Evolutionary conservation across 495 filamentous ascomycete species (phyloP), one percentile per base, ranked within the genome.

Genomic region (Penicillium turbatum): DNA sequence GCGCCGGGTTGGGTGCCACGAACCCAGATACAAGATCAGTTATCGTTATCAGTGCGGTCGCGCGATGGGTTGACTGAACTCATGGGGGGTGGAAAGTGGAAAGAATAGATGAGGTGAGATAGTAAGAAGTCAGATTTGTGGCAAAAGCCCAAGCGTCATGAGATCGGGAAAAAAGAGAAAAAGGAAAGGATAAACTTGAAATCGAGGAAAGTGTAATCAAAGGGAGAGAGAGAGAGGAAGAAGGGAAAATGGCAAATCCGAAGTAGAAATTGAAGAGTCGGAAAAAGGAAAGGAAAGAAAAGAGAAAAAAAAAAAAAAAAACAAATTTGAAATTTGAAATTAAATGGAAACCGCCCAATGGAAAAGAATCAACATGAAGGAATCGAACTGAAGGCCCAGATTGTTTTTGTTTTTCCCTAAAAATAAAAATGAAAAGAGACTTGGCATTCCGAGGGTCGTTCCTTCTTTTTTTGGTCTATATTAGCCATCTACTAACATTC

Each of bases 21-120:
- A 53, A 53, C 57, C 59, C 52, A 36, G 45, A 40, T 86, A 89
- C 69, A 81, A 85, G 26, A 70, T 62, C 60, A 54, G 56, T 59
- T 47, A 54, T 60, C 44, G 51, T 32, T 62, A 50, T 48, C 56
- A 34, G 52, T 52, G 40, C 56, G 55, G 54, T 57, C 44, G 54
- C 53, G 44, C 55, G 52, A 56, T 17, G 38, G 55, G 54, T 34
- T 48, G 61, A 64, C 59, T 62, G 60, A 26, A 76, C 54, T 68
- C 73, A 76, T 76, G 57, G 60, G 63, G 69, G 51, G 54, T 55
- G 34, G 35, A 57, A 54, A 51, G 54, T 55, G 37, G 35, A 56
- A 54, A 51, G 54, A 32, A 31, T 27, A 19, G 35, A 36, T 21
- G 27, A 44, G 11, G 40, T 40, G 21, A 29, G 12, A 7, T 34